phyloP scores from a whole-genome alignment of 1,139 yeast genomes.

The Trichomonascaceae sp. region DNA sequence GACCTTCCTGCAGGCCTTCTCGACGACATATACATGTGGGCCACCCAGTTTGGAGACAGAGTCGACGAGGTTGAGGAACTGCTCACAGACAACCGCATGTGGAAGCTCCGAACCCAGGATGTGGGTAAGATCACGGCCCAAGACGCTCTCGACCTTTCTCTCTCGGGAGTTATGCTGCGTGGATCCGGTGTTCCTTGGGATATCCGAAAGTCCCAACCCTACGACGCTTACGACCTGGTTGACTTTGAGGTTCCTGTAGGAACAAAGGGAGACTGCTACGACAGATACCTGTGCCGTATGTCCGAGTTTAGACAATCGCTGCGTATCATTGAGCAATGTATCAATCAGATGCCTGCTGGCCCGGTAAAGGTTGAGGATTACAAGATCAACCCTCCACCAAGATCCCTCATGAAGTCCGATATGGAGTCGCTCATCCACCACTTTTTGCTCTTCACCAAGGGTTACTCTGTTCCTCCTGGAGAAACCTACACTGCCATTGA shows the following conservation, averaged over 20 bases:
- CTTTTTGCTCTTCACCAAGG: conserved; percentile 77
- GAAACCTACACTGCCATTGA: conserved; percentile 87
- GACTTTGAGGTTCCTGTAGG: conserved; percentile 87
- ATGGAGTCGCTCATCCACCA: conserved; percentile 91
- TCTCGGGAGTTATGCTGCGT: conserved; percentile 83
- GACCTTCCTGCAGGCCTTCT: conserved; percentile 77
- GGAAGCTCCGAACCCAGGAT: conserved; percentile 79
- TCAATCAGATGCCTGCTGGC: conserved; percentile 85
- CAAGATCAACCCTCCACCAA: conserved; percentile 75
- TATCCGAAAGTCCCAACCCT: conserved; percentile 76
- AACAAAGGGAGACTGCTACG: conserved; percentile 80
- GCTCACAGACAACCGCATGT: conserved; percentile 81
- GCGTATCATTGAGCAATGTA: conserved; percentile 81
- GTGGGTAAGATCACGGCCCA: conserved; percentile 77
- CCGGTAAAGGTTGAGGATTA: conserved; percentile 87
- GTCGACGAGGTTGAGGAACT: conserved; percentile 83
- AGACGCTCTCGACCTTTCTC: conserved; percentile 70
- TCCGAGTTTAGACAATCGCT: conserved; percentile 85
- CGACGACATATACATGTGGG: conserved; percentile 93
- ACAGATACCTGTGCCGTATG: conserved; percentile 80
- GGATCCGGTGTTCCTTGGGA: conserved; percentile 87
- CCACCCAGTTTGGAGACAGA: conserved; percentile 90
- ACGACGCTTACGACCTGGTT: conserved; percentile 77
- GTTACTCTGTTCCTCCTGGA: conserved; percentile 80
- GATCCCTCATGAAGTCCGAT: conserved; percentile 75